Evolutionary conservation across 2,329 filamentous ascomycete genomes (phyloP).

Genomic region (Knoxdaviesia capensis): DNA sequence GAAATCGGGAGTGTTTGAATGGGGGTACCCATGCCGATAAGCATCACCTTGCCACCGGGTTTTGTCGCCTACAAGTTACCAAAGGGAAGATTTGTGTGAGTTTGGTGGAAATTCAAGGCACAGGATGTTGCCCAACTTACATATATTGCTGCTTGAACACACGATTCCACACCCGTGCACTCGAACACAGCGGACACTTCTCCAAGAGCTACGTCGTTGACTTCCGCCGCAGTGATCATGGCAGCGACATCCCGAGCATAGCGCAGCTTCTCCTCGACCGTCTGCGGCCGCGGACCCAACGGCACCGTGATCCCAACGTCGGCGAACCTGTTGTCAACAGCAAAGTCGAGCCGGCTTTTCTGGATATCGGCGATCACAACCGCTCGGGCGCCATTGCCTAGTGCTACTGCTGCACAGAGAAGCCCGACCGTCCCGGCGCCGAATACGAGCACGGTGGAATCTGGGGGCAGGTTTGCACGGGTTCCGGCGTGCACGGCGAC

Average conservation of each 20-base stretch:
- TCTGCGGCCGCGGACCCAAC: constrained; percentile 20
- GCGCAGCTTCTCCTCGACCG: constrained; percentile 31
- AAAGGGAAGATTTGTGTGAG: neutral
- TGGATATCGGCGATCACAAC: constrained; percentile 37
- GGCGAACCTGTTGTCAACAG: constrained; percentile 32
- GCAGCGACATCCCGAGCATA: constrained; percentile 27
- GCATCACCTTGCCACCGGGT: constrained; percentile 47
- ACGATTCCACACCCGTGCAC: constrained; percentile 61
- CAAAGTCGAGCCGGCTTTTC: constrained; percentile 35
- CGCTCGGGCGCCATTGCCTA: constrained; percentile 19
- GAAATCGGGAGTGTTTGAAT: constrained; percentile 50
- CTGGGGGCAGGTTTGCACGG: constrained; percentile 20
- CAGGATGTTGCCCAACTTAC: constrained; percentile 15
- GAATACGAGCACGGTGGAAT: constrained; percentile 28
- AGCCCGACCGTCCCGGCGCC: constrained; percentile 42
- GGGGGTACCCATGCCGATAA: constrained; percentile 55
- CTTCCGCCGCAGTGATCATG: constrained; percentile 16
- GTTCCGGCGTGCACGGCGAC: constrained; percentile 37
- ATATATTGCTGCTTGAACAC: constrained; percentile 56
- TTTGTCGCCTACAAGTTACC: constrained; percentile 24
- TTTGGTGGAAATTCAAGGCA: neutral
- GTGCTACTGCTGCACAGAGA: constrained; percentile 36
- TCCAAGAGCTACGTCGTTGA: constrained; percentile 26
- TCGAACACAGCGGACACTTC: constrained; percentile 54
- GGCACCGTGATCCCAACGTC: constrained; percentile 30